Base-by-base conservation (phyloP, 2,329 filamentous ascomycete genomes). In the Nothophoma quercina region DNA sequence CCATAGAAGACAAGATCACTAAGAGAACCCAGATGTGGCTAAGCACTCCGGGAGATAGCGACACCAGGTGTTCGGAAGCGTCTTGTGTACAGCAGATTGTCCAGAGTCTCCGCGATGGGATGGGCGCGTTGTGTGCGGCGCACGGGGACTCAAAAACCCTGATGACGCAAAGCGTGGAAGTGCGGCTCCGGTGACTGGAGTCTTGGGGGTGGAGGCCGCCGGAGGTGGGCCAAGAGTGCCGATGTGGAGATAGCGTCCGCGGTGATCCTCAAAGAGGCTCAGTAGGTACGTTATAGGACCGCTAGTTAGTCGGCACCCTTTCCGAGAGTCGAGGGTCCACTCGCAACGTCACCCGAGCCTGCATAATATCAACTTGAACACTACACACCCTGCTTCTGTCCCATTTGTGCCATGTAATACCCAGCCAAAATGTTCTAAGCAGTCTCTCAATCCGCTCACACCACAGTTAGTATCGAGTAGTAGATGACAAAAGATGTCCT, bases 1-100 rank as follows among this genome's bases (percentile, higher is more conserved):
- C 33, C 25, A 46, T 33, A 23, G n/a, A 25, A 38, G 23, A 46
- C n/a, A 38, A 46, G 33, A 30, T 46, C 33, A 26, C 42, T 18
- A 23, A 30, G 33, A 30, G 7, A 29, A 21, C 29, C 18, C 25
- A 30, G 33, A 45, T 36, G 23, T 2, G 12, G 4, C 42, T 36
- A 45, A 32, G 22, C 42, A 36, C 10, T 45, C 16, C 23, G 42
- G 18, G 7, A 30, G 8, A 18, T 13, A 22, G 25, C 34, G 40
- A 33, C 40, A 43, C 34, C 19, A 43, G 29, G 8, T 23, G 3
- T 21, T 41, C 12, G 13, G 6, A 9, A 32, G 26, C 15, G 41
- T 10, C 5, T 25, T 10, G 16, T 4, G 13, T n/a, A 21, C 16
- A 18, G 6, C 15, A 9, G 32, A 3, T 12, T 10, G 18, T 3